A percentile compares a stretch with the other conserved stretches of the same genome.
These are phyloP conservation scores for Arxiozyma telluris DNA, from an alignment of 1,139 yeast species.

Conservation along the genomic window DNA sequence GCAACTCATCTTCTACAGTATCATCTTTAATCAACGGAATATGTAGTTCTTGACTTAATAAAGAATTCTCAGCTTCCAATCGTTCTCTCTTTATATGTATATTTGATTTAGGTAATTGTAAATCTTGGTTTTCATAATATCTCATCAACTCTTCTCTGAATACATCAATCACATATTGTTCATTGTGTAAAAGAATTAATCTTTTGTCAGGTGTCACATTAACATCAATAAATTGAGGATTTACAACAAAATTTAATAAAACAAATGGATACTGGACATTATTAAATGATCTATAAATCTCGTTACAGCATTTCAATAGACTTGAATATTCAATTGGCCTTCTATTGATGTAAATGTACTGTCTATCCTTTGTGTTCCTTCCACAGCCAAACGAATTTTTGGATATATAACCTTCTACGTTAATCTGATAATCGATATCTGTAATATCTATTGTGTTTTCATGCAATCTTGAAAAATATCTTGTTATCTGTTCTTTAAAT, in stretches of 20 bases:
- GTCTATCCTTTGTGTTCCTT: slow-evolving; percentile 63
- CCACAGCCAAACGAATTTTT: slow-evolving; percentile 72
- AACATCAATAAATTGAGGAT: slow-evolving; percentile 53
- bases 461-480: neutral
- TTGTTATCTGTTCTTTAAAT: slow-evolving; percentile 14
- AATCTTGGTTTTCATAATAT: slow-evolving; percentile 41
- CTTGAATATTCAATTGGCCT: slow-evolving; percentile 62
- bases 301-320: slow-evolving; percentile 55
- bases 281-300: slow-evolving; percentile 62
- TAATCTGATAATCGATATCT: slow-evolving; percentile 27
- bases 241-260: slow-evolving; percentile 49
- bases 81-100: neutral
- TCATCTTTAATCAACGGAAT: neutral
- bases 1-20: neutral
- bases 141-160: slow-evolving; percentile 37
- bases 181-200: slow-evolving; percentile 60
- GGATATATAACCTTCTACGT: slow-evolving; percentile 56
- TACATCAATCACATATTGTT: slow-evolving; percentile 45
- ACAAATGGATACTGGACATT: slow-evolving; percentile 65
- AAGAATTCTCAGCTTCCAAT: neutral
- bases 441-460: slow-evolving; percentile 13
- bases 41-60: slow-evolving; percentile 3
- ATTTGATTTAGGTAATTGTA: slow-evolving; percentile 23
- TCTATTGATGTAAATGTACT: slow-evolving; percentile 59
- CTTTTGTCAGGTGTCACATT: slow-evolving; percentile 91